Base-by-base conservation (phyloP, 805 yeast species). In the Candida yuanshanica region DNA sequence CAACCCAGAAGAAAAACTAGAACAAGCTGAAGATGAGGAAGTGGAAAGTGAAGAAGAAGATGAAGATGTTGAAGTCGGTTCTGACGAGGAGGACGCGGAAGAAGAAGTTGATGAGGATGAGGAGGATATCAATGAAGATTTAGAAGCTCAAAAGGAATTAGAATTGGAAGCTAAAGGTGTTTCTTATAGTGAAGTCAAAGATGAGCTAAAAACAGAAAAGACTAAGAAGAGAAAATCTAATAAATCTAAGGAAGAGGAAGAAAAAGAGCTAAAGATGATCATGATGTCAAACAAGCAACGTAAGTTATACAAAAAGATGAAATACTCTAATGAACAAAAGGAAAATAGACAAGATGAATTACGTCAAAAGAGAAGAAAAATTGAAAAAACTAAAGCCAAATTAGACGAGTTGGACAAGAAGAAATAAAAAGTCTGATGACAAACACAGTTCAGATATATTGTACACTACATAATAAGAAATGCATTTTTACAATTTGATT, bases 231-330 rank as follows among this genome's bases (percentile, higher is more conserved):
- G 56, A 55, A 56, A 56, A 41, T 64, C 64, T 49, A 55, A 63
- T 20, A 53, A 51, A 37, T 62, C 72, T 44, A 75, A 72, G 49
- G 75, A 70, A 46, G 77, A 76, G 36, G 83, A 79, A 68, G 97
- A 89, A 63, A 86, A 87, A 69, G 93, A 90, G 51, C 77, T 91
- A 70, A 86, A 86, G 72, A 81, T 80, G 81, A 87, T 89, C 59
- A 91, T 93, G 99, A 91, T 93, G 99, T 77, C 91, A 54, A 89
- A 89, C 70, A 93, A 91, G 66, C 95, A 91, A 69, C 85, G 89
- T 73, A 87, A 86, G 64, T 72, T 90, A 51, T 93, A 93, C 74
- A 84, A 84, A 71, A 85, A 85, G 81, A 87, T 91, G 95, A 93
- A 88, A 69, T 81, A 87, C 62, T 91, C 95, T 44, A 78, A 85